Percentiles rank a stretch among this genome's conserved stretches.
phyloP scores from a whole-genome alignment of 1,284 basidiomycete species.

The Coniophora puteana region DNA sequence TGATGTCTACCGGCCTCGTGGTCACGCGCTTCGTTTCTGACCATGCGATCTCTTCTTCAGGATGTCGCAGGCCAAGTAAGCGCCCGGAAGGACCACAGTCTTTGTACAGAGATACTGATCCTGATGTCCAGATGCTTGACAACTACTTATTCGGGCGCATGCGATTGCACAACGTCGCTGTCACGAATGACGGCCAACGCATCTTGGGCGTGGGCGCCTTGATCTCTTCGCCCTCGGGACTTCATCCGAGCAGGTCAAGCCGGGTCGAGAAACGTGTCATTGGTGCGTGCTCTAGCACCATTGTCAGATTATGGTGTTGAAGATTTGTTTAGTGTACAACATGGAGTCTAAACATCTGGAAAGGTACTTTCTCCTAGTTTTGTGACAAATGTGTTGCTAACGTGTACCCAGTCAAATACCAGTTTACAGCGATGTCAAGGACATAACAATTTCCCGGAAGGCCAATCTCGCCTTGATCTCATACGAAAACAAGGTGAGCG shows the following conservation, averaged over 20 bases:
- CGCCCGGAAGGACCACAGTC: too few relatives aligned
- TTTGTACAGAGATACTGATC: too few relatives aligned
- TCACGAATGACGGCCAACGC: slow-evolving; percentile 62
- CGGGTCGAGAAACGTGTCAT: slow-evolving; percentile 74
- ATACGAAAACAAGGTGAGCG: slow-evolving; percentile 63
- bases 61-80: slow-evolving; percentile 47
- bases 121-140: slow-evolving; percentile 43
- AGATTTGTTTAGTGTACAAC: slow-evolving; percentile 60
- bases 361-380: slow-evolving; percentile 42
- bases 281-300: slow-evolving; percentile 37
- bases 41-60: slow-evolving; percentile 27
- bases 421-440: slow-evolving; percentile 74
- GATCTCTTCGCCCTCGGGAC: slow-evolving; percentile 54
- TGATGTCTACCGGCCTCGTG: slow-evolving; percentile 6
- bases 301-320: neutral
- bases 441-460: slow-evolving; percentile 61
- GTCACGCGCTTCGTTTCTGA: slow-evolving; percentile 11
- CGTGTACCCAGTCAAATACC: slow-evolving; percentile 59
- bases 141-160: slow-evolving; percentile 63
- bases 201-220: slow-evolving; percentile 72
- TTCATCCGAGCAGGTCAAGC: slow-evolving; percentile 66
- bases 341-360: slow-evolving; percentile 60
- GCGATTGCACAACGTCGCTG: slow-evolving; percentile 68
- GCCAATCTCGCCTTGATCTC: slow-evolving; percentile 66
- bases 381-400: slow-evolving; percentile 1